Base-by-base conservation (phyloP, 73 alveolate genomes). In the Paramecium caudatum region DNA sequence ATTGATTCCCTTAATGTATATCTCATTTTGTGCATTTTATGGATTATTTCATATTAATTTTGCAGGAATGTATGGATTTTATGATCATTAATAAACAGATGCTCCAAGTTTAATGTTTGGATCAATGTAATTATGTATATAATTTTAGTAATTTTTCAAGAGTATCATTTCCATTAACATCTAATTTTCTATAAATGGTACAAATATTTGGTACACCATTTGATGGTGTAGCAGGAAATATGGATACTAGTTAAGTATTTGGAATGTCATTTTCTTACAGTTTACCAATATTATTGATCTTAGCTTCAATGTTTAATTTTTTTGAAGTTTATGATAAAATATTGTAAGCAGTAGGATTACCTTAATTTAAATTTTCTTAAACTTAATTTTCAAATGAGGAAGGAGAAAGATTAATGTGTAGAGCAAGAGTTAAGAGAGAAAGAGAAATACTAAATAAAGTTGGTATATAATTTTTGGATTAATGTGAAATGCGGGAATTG, bases 271-370 rank as follows among this genome's bases (percentile, higher is more conserved):
- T 78, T 21, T 48, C 87, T 7, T 34, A 62, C 17, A 27, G 48
- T 27, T 86, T 86, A n/a, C 93, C 93, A 8, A 45, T 86, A 5
- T 19, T 86, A 1, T 78, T 86, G 74, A 86, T 86, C 25, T 32
- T 86, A 27, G 82, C 84, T 27, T 62, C 93, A 12, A 43, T 86
- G 34, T 86, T 86, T 47, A 86, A 86, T 25, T 86, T 86, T 46
- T 86, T 86, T 86, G 92, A 83, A 55, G 69, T 83, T 37, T 83
- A 83, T 61, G 92, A 83, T 48, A 47, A 55, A 0, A 49, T 83
- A 17, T 43, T 68, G 30, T 12, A 34, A 34, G 84, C 37, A 27
- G 47, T 68, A 32, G 84, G 84, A 33, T 34, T 68, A 37, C 84
- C 84, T 5, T 32, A 68, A 34, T 34, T 34, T 36, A 37, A 68